phyloP scores from a whole-genome alignment of 2,329 filamentous ascomycete genomes.

The Botrytis elliptica region DNA sequence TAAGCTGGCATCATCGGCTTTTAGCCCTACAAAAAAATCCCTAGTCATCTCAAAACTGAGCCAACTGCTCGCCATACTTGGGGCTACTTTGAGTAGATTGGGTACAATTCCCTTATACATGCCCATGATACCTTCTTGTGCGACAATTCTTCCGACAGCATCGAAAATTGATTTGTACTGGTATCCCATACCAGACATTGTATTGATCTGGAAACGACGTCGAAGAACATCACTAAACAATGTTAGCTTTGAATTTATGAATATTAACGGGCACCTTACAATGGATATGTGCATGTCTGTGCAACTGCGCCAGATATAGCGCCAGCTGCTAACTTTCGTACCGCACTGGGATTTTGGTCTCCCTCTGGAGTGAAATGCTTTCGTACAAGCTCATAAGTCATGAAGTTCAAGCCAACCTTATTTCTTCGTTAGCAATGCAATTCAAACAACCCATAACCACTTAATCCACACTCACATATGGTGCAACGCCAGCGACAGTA shows the following conservation, averaged over 20 bases:
- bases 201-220: constrained; percentile 96
- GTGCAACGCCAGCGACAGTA: constrained; percentile 91
- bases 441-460: neutral
- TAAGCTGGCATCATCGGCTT: constrained; percentile 41
- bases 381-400: constrained; percentile 91
- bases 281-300: constrained; percentile 97
- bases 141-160: constrained; percentile 76
- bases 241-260: constrained; percentile 18
- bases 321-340: constrained; percentile 82
- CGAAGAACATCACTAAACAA: constrained; percentile 77
- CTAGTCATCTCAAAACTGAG: constrained; percentile 92
- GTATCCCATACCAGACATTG: constrained; percentile 98
- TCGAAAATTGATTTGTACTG: constrained; percentile 86
- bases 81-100: constrained; percentile 93
- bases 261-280: constrained; percentile 59
- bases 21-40: constrained; percentile 73
- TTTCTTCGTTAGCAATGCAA: constrained; percentile 13
- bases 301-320: constrained; percentile 95
- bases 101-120: constrained; percentile 96
- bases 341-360: constrained; percentile 74
- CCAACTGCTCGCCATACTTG: constrained; percentile 98
- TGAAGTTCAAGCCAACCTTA: constrained; percentile 93
- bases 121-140: constrained; percentile 78
- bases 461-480: constrained; percentile 64
- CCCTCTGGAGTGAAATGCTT: constrained; percentile 84